Conservation (phyloP, 495 filamentous ascomycete species). For the Tuber calosporum region DNA sequence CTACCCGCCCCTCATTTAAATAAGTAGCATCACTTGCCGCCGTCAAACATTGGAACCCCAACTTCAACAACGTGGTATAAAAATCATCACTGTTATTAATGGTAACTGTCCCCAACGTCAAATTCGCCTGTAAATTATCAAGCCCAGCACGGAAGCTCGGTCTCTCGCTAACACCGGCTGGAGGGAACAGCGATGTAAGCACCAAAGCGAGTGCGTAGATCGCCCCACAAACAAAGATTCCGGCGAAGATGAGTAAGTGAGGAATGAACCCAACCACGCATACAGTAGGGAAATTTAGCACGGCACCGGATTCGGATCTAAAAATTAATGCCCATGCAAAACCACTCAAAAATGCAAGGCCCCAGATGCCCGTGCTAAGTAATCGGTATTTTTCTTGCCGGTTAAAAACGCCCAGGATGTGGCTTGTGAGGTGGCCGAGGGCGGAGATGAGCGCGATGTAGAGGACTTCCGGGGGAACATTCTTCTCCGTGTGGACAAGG, state of each 20-base stretch:
- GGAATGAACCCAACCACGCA: conserved; percentile 93
- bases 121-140: conserved; percentile 84
- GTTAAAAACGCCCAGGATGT: conserved; percentile 69
- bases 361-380: conserved; percentile 81
- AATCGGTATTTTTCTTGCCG: conserved; percentile 71
- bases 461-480: conserved; percentile 83
- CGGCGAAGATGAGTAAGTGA: conserved; percentile 72
- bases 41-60: conserved; percentile 78
- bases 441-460: conserved; percentile 79
- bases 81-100: conserved; percentile 86
- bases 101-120: conserved; percentile 68
- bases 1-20: conserved; percentile 74
- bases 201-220: conserved; percentile 73
- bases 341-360: conserved; percentile 58
- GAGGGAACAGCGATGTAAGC: conserved; percentile 65
- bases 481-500: conserved; percentile 45
- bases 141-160: conserved; percentile 31
- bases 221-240: conserved; percentile 61
- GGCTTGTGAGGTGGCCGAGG: conserved; percentile 80
- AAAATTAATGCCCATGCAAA: conserved; percentile 41
- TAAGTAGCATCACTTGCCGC: conserved; percentile 94
- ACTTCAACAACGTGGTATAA: conserved; percentile 77
- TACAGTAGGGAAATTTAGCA: conserved; percentile 81
- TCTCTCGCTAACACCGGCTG: conserved; percentile 51
- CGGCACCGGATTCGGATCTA: conserved; percentile 42